These are phyloP conservation scores for Dictyophora rubrovolvata DNA, from an alignment of 768 basidiomycete genomes.

Conservation along the genomic window DNA sequence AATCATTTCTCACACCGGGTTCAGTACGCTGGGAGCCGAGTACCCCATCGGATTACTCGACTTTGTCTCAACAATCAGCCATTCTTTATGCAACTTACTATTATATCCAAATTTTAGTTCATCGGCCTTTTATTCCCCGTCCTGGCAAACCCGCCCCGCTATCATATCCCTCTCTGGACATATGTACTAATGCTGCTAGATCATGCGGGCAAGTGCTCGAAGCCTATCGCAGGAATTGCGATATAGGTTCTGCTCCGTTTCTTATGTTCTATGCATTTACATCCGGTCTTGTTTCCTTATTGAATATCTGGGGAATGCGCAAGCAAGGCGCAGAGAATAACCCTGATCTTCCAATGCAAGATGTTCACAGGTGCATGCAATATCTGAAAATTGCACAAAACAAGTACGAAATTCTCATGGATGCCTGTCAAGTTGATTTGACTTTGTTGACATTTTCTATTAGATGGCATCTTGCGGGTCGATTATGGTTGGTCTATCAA, in stretches of 20 bases:
- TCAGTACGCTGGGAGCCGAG: slow-evolving; percentile 34
- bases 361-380: slow-evolving; percentile 50
- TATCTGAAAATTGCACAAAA: slow-evolving; percentile 34
- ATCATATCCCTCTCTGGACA: slow-evolving; percentile 59
- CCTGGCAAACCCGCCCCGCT: slow-evolving; percentile 35
- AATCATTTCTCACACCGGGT: not conserved
- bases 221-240: slow-evolving; percentile 31
- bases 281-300: slow-evolving; percentile 45
- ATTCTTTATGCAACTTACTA: slow-evolving; percentile 29
- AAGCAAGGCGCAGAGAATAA: slow-evolving; percentile 36
- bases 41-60: slow-evolving; percentile 22
- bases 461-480: slow-evolving; percentile 40
- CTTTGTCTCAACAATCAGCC: slow-evolving; percentile 27
- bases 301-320: slow-evolving; percentile 58
- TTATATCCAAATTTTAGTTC: slow-evolving; percentile 29
- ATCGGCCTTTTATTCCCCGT: slow-evolving; percentile 34
- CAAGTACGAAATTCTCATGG: slow-evolving; percentile 2
- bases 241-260: slow-evolving; percentile 20
- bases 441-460: not conserved
- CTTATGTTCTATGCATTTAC: slow-evolving; percentile 34
- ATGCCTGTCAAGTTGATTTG: not conserved
- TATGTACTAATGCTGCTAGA: slow-evolving; percentile 74
- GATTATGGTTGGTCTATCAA: slow-evolving; percentile 33
- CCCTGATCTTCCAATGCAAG: slow-evolving; percentile 41
- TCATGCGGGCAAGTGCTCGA: slow-evolving; percentile 67